These are phyloP conservation scores for Umbilicus rupestris DNA, from an alignment of 164 flowering plant species.

Conservation along the genomic window DNA sequence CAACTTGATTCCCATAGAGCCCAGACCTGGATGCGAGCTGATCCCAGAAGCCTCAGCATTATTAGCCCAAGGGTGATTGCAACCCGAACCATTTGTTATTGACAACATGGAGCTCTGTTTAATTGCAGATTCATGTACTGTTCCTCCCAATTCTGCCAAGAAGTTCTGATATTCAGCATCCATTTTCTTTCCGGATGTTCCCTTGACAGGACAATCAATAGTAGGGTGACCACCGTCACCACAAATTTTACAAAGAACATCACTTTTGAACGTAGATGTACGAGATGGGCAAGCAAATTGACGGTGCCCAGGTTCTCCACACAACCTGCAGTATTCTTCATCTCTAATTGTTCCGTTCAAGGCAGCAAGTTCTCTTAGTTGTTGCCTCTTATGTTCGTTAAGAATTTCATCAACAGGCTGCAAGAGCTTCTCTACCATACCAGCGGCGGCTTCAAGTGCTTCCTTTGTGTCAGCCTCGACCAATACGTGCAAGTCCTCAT, in stretches of 20 bases:
- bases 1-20: conserved; percentile 33
- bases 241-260: conserved; percentile 80
- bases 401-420: conserved; percentile 90
- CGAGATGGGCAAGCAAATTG: conserved; percentile 90
- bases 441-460: conserved; percentile 85
- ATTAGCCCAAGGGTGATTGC: conserved; percentile 78
- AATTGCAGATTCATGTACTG: conserved; percentile 56
- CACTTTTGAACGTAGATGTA: conserved; percentile 75
- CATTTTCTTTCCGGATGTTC: conserved; percentile 89
- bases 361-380: conserved; percentile 83
- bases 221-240: conserved; percentile 99
- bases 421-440: conserved; percentile 93
- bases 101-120: conserved; percentile 39
- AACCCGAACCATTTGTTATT: conserved; percentile 28
- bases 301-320: conserved; percentile 94
- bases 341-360: conserved; percentile 93
- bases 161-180: conserved; percentile 93
- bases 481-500: conserved; percentile 93
- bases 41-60: conserved; percentile 28
- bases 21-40: conserved; percentile 37
- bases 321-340: conserved; percentile 83
- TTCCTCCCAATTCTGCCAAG: conserved; percentile 85
- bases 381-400: conserved; percentile 94
- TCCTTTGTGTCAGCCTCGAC: conserved; percentile 93
- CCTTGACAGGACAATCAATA: conserved; percentile 88